Base-by-base conservation (phyloP, 495 filamentous ascomycete species). In the Penicillium lividum region DNA sequence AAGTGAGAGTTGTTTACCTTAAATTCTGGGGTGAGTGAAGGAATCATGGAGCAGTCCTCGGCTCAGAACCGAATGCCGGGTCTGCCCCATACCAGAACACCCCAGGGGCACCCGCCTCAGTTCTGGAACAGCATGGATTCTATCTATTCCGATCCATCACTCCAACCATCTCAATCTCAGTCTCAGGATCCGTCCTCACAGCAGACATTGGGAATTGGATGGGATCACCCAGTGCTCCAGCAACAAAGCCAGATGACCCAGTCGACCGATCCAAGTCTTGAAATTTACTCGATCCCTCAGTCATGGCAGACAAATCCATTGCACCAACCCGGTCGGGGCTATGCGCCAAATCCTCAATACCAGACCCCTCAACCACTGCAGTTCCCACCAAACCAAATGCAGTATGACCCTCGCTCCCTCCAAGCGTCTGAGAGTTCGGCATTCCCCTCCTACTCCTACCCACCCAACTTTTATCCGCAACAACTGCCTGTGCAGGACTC, bases 11-110 rank as follows among this genome's bases (percentile, higher is more conserved):
- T 22, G 43, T 52, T 54, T 49, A 52, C 36, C 40, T 51, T 55
- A 16, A 59, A 55, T 40, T 52, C 30, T 48, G 51, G 38, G 51
- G 40, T 22, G 51, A 43, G 40, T 22, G 51, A 43, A 18, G 40
- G 45, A 56, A 71, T 53, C 50, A 79, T 79, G 77, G 77, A 79
- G 62, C 77, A 73, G 64, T 68, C 72, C 27, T 63, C 72, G 33
- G 59, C 68, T 44, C 71, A 73, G 51, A 70, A 69, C 57, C 53
- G 69, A 25, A 65, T 77, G 68, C 65, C 63, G 53, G 69, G 69
- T 18, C 49, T 75, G 57, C 65, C 67, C 33, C 66, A 68, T 62
- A 59, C 62, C n/a, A 53, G 67, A 47, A 65, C 69, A 47, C 59
- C 66, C 16, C 62, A 70, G 34, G 58, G 53, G 15, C 57, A 66